These are phyloP conservation scores for Saccharomyces pastorianus DNA, from an alignment of 1,139 yeast genomes.

Conservation along the genomic window DNA sequence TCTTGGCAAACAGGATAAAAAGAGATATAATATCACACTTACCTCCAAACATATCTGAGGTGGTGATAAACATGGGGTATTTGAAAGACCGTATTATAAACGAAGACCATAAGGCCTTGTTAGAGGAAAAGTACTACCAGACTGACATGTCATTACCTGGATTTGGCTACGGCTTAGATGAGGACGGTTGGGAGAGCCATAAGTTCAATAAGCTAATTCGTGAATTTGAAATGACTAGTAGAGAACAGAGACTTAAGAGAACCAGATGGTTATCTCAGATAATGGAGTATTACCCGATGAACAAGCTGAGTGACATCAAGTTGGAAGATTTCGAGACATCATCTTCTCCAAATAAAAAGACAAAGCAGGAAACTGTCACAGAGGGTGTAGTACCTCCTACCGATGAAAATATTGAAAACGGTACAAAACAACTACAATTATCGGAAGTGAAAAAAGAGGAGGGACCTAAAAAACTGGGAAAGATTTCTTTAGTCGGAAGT, in stretches of 20 bases:
- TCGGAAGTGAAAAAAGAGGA: neutral
- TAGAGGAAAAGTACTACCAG: slow-evolving; percentile 14
- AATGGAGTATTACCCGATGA: slow-evolving; percentile 83
- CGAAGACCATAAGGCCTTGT: slow-evolving; percentile 37
- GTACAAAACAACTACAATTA: neutral
- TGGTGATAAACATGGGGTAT: slow-evolving; percentile 62
- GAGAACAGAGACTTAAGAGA: slow-evolving; percentile 50
- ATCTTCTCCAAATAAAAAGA: slow-evolving; percentile 2
- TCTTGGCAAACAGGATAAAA: slow-evolving; percentile 70
- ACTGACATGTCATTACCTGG: slow-evolving; percentile 17
- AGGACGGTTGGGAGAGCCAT: slow-evolving; percentile 56
- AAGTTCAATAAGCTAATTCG: slow-evolving; percentile 54
- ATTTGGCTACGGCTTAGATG: slow-evolving; percentile 51
- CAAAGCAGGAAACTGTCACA: neutral
- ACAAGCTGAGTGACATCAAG: slow-evolving; percentile 41
- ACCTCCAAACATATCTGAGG: slow-evolving; percentile 62
- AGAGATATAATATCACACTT: slow-evolving; percentile 60
- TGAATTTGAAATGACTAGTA: slow-evolving; percentile 49
- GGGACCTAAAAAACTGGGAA: slow-evolving; percentile 35
- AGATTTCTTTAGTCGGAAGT: slow-evolving; percentile 76
- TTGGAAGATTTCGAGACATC: slow-evolving; percentile 20
- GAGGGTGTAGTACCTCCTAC: neutral
- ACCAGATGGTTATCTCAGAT: slow-evolving; percentile 83
- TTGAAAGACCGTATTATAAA: slow-evolving; percentile 50
- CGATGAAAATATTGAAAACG: neutral